Evolutionary conservation across 2,329 filamentous ascomycete genomes (phyloP).

Genomic region (Aspergillus calidoustus): DNA sequence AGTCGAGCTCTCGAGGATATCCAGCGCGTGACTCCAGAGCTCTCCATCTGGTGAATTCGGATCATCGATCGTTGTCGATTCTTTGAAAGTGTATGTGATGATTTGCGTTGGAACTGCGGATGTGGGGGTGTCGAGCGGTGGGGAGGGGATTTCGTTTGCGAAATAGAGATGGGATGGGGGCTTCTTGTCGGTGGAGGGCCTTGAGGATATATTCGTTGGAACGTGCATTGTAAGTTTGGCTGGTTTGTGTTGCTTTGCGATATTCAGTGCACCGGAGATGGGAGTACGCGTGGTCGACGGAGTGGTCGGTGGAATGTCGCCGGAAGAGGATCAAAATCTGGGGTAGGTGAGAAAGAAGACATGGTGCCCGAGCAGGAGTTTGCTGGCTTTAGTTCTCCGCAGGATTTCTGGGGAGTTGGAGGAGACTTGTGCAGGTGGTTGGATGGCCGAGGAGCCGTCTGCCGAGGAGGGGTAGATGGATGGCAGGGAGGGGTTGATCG

Average conservation of each 20-base stretch:
- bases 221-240: neutral
- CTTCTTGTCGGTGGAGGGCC: neutral
- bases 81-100: constrained; percentile 48
- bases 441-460: constrained; percentile 11
- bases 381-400: neutral
- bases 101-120: constrained; percentile 25
- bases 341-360: neutral
- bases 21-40: constrained; percentile 28
- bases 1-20: constrained; percentile 23
- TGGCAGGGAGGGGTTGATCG: neutral
- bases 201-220: neutral
- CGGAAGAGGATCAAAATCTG: neutral
- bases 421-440: neutral
- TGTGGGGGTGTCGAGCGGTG: neutral
- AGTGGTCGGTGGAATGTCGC: neutral
- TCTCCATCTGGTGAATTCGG: constrained; percentile 51
- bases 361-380: neutral
- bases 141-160: neutral
- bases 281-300: neutral
- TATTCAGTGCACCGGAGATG: too few species aligned
- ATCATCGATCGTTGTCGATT: constrained; percentile 55
- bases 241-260: too few species aligned
- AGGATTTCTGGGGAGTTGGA: neutral
- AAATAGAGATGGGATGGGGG: neutral
- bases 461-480: constrained; percentile 6